Evolutionary conservation across 2,329 filamentous ascomycete species (phyloP), one percentile per base, ranked within the genome.

Genomic region (Arachnopeziza araneosa): DNA sequence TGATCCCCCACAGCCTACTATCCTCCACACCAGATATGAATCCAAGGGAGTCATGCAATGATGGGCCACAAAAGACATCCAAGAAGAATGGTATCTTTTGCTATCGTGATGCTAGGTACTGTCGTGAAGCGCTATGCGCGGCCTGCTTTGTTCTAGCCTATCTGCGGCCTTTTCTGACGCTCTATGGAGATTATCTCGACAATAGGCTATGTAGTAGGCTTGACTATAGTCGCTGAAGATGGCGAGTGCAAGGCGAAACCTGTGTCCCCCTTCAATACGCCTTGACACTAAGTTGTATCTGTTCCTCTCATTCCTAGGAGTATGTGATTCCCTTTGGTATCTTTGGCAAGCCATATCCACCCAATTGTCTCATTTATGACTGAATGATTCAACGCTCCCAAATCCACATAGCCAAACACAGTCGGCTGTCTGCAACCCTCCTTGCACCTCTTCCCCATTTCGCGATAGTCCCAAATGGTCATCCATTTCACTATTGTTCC

Each of bases 101-200:
- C 87, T 89, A 90, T 85, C 85, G 83, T 86, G 82, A 84, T 84
- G 84, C 86, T 89, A 89, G 83, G 82, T 84, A 83, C 81, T 84
- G 78, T 78, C 78, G 76, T 79, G 76, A 79, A 80, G 80, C 79
- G 80, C 81, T 83, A 83, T 78, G 78, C 80, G 80, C 81, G 80
- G 77, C 77, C 61, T 62, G 58, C 64, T 76, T 76, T 78, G 79
- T 77, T 82, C 81, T 78, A 80, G 79, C 79, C 75, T 71, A 70
- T 69, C 74, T 70, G 65, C 64, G 63, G 65, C 66, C 67, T 65
- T 60, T 64, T 65, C 64, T 70, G 68, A 79, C 80, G 83, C 79
- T 83, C 82, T 86, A 86, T 84, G 78, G 84, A 85, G 80, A 83
- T 83, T 77, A 82, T 84, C 83, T 85, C 82, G 82, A 85, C 80